Base-by-base conservation (phyloP, 225 moss, liverwort and hornwort species). In the Pseudisothecium myosuroides region DNA sequence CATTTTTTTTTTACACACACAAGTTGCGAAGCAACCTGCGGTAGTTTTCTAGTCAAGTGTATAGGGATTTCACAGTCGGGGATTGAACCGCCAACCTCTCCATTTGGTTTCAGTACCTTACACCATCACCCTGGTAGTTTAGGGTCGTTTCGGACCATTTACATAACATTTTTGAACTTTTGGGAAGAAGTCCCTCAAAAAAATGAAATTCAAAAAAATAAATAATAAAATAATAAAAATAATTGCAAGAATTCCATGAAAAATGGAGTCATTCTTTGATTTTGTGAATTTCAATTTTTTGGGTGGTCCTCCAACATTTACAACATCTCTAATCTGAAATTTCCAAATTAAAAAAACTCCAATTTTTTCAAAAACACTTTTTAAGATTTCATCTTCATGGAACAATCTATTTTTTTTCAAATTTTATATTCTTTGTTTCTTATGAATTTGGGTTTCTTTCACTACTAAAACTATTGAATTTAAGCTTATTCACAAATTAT, bases 181-280 rank as follows among this genome's bases (percentile, higher is more conserved):
- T 4, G 6, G 9, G 5, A 34, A 50, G 32, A 34, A 54, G 3
- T 10, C 17, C 6, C 2, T 73, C 14, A 0, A 54, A 52, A 54
- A 52, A 2, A 37, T 24, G 4, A 23, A 54, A 19, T 75, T 31
- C 5, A 5, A 1, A 17, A 17, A 41, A 65, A 52, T n/a, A n/a
- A n/a, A n/a, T n/a, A n/a, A n/a, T n/a, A n/a, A n/a, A n/a, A n/a
- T n/a, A n/a, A n/a, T n/a, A n/a, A 67, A 9, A 37, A 21, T 14
- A 0, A 18, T 0, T 31, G 2, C 1, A 47, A 0, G 3, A 31
- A 31, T 47, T 74, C 29, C 2, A 47, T 18, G 2, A 47, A 74
- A 73, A 74, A 7, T 31, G 1, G 11, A 29, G 4, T 11, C 47
- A 1, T 45, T 43, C 4, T 71, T 3, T 47, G 0, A 14, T 47